phyloP scores from a whole-genome alignment of 768 basidiomycete species.

The Mycena filopes region DNA sequence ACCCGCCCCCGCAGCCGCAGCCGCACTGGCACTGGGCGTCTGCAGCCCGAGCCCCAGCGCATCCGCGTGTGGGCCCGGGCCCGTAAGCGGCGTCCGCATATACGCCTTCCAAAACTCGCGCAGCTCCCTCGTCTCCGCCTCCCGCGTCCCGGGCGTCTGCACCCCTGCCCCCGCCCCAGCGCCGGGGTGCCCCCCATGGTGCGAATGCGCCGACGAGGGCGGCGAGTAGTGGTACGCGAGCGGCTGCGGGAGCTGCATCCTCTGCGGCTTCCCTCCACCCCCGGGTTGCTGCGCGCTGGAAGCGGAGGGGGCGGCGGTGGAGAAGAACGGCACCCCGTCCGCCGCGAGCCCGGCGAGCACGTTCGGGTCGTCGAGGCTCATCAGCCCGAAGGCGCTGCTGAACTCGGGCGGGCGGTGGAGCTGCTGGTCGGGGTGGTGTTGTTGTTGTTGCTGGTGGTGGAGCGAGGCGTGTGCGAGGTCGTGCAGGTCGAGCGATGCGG shows the following conservation, averaged over 20 bases:
- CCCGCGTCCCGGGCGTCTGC: slow-evolving; percentile 46
- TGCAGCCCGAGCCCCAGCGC: slow-evolving; percentile 34
- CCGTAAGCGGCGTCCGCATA: slow-evolving; percentile 71
- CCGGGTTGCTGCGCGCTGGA: too few relatives aligned
- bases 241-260: slow-evolving; percentile 22
- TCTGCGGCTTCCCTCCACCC: background rate
- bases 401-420: slow-evolving; percentile 42
- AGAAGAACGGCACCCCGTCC: slow-evolving; percentile 75
- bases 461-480: too few relatives aligned
- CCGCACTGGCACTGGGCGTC: slow-evolving; percentile 27
- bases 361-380: slow-evolving; percentile 80
- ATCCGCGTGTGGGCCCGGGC: slow-evolving; percentile 42
- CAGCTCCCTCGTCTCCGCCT: slow-evolving; percentile 58
- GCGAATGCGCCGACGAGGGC: slow-evolving; percentile 2
- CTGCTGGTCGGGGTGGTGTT: slow-evolving; percentile 13
- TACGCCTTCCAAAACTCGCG: slow-evolving; percentile 82
- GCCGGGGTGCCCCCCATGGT: background rate
- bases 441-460: slow-evolving; percentile 6
- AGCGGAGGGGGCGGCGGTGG: slow-evolving; percentile 25
- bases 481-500: slow-evolving; percentile 8
- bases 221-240: slow-evolving; percentile 17
- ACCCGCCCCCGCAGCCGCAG: slow-evolving; percentile 5
- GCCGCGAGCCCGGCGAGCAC: slow-evolving; percentile 69
- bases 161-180: slow-evolving; percentile 29
- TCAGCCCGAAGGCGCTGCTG: slow-evolving; percentile 75